Evolutionary conservation across 495 filamentous ascomycete species (phyloP), one percentile per base, ranked within the genome.

Genomic region (Aspergillus steynii): DNA sequence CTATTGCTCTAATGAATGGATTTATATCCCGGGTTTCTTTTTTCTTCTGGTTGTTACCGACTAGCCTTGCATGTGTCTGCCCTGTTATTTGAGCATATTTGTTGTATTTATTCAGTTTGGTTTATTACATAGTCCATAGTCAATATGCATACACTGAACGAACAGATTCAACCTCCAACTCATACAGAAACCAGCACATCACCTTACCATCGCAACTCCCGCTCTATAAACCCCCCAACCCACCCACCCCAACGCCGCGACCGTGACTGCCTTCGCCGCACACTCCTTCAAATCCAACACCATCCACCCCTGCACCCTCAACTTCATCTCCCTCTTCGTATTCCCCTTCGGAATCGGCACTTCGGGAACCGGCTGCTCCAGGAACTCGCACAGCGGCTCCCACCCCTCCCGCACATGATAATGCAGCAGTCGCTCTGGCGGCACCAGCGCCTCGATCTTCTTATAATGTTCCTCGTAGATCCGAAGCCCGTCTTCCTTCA

Each of bases 321-420:
- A 14, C 37, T 3, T 42, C 7, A 15, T 1, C 9, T 42, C 37
- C 37, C 12, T 5, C 4, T 42, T 42, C 12, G 37, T 42, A 56
- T 51, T 61, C 1, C 50, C 52, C 45, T n/a, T 5, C 7, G 59
- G 53, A 29, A 61, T 55, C 20, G n/a, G 7, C 20, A 12, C 7
- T 1, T 42, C 29, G 0, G 50, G 59, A 15, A 42, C 29, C 10
- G 29, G 15, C 53, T 42, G 45, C 1, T 20, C 46, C 46, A 61
- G 20, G 27, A 61, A 61, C 49, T 5, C 10, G 25, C 59, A 61
- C 28, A 61, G 59, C 8, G 59, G 59, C 9, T 20, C 20, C 59
- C 53, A 56, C 7, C 48, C 59, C 4, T 56, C 32, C 10, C 42
- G 47, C 20, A 56, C 53, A 5, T 26, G 6, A 34, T 45, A 61